A percentile compares a stretch with the other conserved stretches of the same genome.
phyloP scores from a whole-genome alignment of 352 stramenopile genomes.

The Phytopythium boreale region DNA sequence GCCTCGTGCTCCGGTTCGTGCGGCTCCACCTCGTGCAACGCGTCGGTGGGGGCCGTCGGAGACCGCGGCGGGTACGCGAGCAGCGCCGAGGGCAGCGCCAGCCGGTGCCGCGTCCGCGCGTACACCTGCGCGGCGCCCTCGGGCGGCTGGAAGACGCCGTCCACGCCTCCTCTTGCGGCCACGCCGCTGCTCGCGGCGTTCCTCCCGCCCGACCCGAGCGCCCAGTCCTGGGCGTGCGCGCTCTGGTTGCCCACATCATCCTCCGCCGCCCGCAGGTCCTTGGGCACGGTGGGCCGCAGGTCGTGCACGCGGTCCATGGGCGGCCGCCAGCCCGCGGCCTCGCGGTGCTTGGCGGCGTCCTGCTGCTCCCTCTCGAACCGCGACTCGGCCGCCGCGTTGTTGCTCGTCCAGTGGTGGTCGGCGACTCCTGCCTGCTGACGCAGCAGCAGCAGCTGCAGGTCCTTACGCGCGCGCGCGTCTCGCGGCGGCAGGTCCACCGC shows the following conservation, averaged over 20 bases:
- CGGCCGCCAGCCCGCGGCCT: slow-evolving; percentile 38
- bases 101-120: neutral
- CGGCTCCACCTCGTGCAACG: slow-evolving; percentile 14
- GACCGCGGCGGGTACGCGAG: slow-evolving; percentile 3
- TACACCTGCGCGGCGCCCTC: slow-evolving; percentile 15
- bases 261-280: slow-evolving; percentile 17
- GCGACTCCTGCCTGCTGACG: slow-evolving; percentile 8
- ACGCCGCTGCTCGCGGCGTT: slow-evolving; percentile 5
- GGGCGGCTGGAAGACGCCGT: slow-evolving; percentile 46
- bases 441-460: slow-evolving; percentile 37
- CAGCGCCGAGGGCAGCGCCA: neutral
- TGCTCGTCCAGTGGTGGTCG: no score
- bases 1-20: neutral
- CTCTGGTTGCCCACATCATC: slow-evolving; percentile 11
- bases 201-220: slow-evolving; percentile 3
- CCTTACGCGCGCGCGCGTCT: slow-evolving; percentile 41
- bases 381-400: slow-evolving; percentile 11
- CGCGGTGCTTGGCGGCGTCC: slow-evolving; percentile 48
- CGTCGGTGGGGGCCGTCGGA: neutral
- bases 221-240: slow-evolving; percentile 13
- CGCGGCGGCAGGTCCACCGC: slow-evolving; percentile 25
- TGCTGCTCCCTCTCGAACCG: slow-evolving; percentile 47
- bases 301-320: slow-evolving; percentile 51
- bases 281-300: slow-evolving; percentile 47
- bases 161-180: slow-evolving; percentile 22